phyloP scores from a whole-genome alignment of 2,329 filamentous ascomycete species.

The Anthostomella pinea region DNA sequence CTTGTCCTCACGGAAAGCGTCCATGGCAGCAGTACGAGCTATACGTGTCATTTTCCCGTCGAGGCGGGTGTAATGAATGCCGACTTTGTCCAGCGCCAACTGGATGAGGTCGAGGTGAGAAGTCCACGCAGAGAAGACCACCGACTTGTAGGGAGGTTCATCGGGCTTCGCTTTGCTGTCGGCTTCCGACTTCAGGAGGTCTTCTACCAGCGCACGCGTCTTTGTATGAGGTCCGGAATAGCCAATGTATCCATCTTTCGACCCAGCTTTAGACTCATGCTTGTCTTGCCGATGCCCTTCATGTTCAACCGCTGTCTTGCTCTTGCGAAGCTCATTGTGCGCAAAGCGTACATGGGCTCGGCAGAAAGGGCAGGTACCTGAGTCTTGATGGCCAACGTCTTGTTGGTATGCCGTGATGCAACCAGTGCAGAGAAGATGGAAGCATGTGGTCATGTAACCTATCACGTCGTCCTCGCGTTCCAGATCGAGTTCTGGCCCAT shows the following conservation, averaged over 20 bases:
- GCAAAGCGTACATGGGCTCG: constrained; percentile 58
- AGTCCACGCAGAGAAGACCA: constrained; percentile 96
- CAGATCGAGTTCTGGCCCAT: constrained; percentile 53
- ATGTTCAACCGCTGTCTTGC: constrained; percentile 56
- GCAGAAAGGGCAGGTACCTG: constrained; percentile 67
- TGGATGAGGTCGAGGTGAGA: constrained; percentile 90
- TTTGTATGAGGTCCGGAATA: constrained; percentile 92
- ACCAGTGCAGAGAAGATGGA: constrained; percentile 75
- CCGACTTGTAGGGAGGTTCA: constrained; percentile 81
- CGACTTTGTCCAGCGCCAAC: constrained; percentile 66
- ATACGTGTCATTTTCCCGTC: constrained; percentile 84
- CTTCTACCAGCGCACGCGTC: constrained; percentile 75
- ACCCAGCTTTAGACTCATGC: constrained; percentile 27
- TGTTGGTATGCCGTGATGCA: constrained; percentile 65
- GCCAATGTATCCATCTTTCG: constrained; percentile 58
- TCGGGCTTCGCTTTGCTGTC: constrained; percentile 59
- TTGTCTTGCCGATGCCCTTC: constrained; percentile 46
- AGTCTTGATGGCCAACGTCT: constrained; percentile 46
- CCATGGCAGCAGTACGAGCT: constrained; percentile 72
- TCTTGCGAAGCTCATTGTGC: constrained; percentile 67
- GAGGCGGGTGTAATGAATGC: constrained; percentile 73
- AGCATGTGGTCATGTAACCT: constrained; percentile 82
- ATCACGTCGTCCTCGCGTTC: constrained; percentile 64
- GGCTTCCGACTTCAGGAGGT: constrained; percentile 62
- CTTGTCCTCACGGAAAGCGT: constrained; percentile 71